These are phyloP conservation scores for Penicillium sp. DNA, from an alignment of 2,329 filamentous ascomycete species.

Conservation along the genomic window DNA sequence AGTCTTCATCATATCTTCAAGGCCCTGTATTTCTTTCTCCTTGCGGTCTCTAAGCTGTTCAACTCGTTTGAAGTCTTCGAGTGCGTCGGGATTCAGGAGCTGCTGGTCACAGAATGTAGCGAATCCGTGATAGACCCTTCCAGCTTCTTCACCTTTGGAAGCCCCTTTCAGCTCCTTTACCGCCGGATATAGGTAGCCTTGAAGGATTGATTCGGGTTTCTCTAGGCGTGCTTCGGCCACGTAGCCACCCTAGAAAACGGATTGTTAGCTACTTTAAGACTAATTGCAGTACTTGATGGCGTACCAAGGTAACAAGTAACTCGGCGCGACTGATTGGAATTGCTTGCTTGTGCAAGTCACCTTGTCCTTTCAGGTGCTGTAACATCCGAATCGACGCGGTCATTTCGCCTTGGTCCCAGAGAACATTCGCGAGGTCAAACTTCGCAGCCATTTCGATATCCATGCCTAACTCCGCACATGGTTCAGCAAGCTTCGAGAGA, in stretches of 20 bases:
- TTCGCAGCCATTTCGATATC: constrained; percentile 71
- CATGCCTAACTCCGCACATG: constrained; percentile 67
- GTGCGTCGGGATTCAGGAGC: constrained; percentile 75
- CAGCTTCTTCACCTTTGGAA: constrained; percentile 66
- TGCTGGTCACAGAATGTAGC: constrained; percentile 94
- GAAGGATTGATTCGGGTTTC: constrained; percentile 84
- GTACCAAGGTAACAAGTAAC: constrained; percentile 73
- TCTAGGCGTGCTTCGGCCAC: constrained; percentile 85
- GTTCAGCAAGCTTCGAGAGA: constrained; percentile 69
- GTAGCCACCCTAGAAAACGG: constrained; percentile 61
- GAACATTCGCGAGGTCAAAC: constrained; percentile 78
- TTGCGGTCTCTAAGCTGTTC: constrained; percentile 76
- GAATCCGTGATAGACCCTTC: constrained; percentile 89
- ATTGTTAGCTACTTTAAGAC: constrained; percentile 4
- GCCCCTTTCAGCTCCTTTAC: constrained; percentile 72
- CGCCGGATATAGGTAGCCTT: constrained; percentile 77
- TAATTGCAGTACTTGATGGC: constrained; percentile 13
- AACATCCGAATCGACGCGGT: constrained; percentile 84
- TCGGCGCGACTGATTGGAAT: constrained; percentile 70
- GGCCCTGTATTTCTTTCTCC: constrained; percentile 69
- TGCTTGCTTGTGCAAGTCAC: constrained; percentile 62
- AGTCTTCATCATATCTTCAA: constrained; percentile 57
- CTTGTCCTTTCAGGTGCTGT: constrained; percentile 62
- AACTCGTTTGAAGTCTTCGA: constrained; percentile 79
- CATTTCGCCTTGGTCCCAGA: constrained; percentile 94